These are phyloP conservation scores for Pleurostoma richardsiae DNA, from an alignment of 2,329 filamentous ascomycete species.

Conservation along the genomic window DNA sequence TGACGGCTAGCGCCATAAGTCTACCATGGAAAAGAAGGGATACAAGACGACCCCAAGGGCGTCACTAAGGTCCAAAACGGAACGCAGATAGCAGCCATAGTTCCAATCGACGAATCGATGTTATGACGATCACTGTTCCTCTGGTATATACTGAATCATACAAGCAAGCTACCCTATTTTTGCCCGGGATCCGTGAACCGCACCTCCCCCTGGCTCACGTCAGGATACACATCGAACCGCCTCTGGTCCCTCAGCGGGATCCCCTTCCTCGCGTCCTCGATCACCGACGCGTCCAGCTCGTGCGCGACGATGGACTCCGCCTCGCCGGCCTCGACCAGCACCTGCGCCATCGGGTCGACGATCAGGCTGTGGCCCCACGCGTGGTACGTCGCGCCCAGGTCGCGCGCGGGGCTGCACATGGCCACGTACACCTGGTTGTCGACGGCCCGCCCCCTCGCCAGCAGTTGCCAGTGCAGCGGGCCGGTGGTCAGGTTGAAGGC, in stretches of 20 bases:
- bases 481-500: slow-evolving; percentile 96
- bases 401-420: slow-evolving; percentile 84
- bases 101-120: too few relatives aligned
- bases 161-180: not conserved
- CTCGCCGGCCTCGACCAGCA: slow-evolving; percentile 77
- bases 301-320: slow-evolving; percentile 70
- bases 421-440: slow-evolving; percentile 95
- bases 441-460: slow-evolving; percentile 75
- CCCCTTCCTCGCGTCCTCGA: slow-evolving; percentile 71
- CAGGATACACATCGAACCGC: slow-evolving; percentile 91
- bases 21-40: too few relatives aligned
- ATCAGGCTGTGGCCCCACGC: slow-evolving; percentile 92
- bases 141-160: too few relatives aligned
- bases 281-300: slow-evolving; percentile 61
- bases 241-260: slow-evolving; percentile 84
- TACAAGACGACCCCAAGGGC: too few relatives aligned
- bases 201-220: slow-evolving; percentile 63
- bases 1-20: too few relatives aligned
- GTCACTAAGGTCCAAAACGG: too few relatives aligned
- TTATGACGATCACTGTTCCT: too few relatives aligned
- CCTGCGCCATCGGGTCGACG: slow-evolving; percentile 77
- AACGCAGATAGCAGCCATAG: too few relatives aligned
- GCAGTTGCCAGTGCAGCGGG: slow-evolving; percentile 83
- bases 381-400: slow-evolving; percentile 71
- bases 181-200: slow-evolving; percentile 7